Conservation (phyloP, 108 stramenopile species). For the Fragilariopsis cylindrus region DNA sequence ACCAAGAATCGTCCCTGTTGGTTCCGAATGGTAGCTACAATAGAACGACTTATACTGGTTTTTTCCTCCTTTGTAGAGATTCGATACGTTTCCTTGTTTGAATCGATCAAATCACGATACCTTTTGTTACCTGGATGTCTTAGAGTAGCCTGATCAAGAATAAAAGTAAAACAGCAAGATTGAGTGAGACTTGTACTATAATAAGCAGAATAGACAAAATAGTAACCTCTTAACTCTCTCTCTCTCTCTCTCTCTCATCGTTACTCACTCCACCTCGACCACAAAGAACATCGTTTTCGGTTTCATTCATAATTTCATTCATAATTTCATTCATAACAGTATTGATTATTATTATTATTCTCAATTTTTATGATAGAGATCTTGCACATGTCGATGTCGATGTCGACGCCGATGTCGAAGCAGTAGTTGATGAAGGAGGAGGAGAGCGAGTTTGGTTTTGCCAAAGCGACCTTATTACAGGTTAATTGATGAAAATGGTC, state of each 20-base stretch:
- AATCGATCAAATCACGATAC: not conserved
- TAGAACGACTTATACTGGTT: not conserved
- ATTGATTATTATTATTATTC: no score
- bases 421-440: no score
- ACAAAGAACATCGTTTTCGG: not conserved
- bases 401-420: no score
- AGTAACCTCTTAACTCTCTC: not conserved
- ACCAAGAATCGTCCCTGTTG: not conserved
- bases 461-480: no score
- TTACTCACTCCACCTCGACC: slow-evolving; percentile 11
- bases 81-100: not conserved
- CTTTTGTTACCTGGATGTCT: not conserved
- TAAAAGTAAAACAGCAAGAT: not conserved
- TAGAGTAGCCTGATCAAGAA: not conserved
- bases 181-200: not conserved
- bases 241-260: not conserved
- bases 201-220: not conserved
- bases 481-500: no score
- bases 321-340: not conserved
- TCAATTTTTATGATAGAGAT: no score
- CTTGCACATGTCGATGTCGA: no score
- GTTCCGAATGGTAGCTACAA: not conserved
- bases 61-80: not conserved
- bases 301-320: not conserved
- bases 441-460: no score